phyloP scores from a whole-genome alignment of 2,329 filamentous ascomycete genomes.

The Trichoderma aggressivum region DNA sequence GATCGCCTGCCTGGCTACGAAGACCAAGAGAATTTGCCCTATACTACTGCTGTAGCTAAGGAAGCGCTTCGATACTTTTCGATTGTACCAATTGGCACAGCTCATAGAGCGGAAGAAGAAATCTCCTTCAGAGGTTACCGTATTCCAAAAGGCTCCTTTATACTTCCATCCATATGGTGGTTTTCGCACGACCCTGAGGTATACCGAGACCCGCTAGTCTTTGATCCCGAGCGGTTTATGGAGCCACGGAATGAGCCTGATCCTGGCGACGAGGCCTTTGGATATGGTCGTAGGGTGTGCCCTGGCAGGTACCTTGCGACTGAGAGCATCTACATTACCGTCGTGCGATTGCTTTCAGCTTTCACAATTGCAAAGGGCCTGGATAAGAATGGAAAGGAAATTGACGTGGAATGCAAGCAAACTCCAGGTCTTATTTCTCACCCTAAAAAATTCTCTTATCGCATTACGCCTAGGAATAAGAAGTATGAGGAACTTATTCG shows the following conservation, averaged over 20 bases:
- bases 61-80: neutral
- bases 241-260: constrained; percentile 23
- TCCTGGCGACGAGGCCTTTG: neutral
- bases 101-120: neutral
- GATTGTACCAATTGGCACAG: neutral
- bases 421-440: neutral
- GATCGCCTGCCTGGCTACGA: neutral
- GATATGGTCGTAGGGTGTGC: constrained; percentile 15
- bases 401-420: constrained; percentile 3
- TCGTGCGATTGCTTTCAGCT: neutral
- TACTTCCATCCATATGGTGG: neutral
- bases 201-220: constrained; percentile 40
- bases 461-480: neutral
- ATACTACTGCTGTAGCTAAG: neutral
- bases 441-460: neutral
- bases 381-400: neutral
- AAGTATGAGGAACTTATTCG: neutral
- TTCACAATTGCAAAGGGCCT: constrained; percentile 7
- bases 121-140: neutral
- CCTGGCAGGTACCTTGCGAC: neutral
- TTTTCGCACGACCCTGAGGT: neutral
- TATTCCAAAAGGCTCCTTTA: constrained; percentile 5
- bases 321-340: neutral
- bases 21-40: neutral
- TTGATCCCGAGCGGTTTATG: constrained; percentile 31